These are phyloP conservation scores for Astrocystis sublimbata DNA, from an alignment of 495 filamentous ascomycete genomes.

Conservation along the genomic window DNA sequence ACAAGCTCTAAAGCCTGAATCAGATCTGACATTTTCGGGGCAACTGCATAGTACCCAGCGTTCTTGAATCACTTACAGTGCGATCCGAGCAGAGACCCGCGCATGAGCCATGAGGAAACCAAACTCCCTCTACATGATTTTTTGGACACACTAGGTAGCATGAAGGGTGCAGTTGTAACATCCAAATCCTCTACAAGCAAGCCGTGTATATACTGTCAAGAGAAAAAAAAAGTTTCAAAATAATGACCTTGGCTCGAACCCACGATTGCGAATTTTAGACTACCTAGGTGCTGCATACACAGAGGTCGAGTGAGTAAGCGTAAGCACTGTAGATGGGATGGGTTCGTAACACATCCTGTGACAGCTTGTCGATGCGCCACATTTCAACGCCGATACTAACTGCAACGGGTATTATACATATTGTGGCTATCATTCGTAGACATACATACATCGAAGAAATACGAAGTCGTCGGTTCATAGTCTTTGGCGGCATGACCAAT, in stretches of 20 bases:
- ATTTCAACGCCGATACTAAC: too few species aligned
- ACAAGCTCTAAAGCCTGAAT: slow-evolving; percentile 37
- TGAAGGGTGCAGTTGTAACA: neutral
- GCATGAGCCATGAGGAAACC: neutral
- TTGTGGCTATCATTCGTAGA: too few species aligned
- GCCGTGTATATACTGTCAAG: neutral
- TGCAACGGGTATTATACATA: too few species aligned
- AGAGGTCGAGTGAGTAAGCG: too few species aligned
- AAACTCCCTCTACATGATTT: neutral
- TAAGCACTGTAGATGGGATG: too few species aligned
- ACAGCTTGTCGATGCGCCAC: too few species aligned
- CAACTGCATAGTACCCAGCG: neutral
- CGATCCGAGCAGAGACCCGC: neutral
- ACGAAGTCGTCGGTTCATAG: neutral
- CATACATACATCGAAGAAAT: too few species aligned
- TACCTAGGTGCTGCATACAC: too few species aligned
- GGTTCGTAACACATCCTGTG: too few species aligned
- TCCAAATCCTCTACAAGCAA: neutral
- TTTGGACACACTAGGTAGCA: too few species aligned
- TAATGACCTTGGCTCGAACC: neutral
- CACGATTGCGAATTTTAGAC: too few species aligned
- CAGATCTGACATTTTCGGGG: neutral
- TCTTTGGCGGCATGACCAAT: too few species aligned
- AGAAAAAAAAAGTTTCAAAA: neutral
- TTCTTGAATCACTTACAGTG: neutral